These are phyloP conservation scores for Secale cereale DNA, from an alignment of 176 grass and related monocot genomes.

Conservation along the genomic window DNA sequence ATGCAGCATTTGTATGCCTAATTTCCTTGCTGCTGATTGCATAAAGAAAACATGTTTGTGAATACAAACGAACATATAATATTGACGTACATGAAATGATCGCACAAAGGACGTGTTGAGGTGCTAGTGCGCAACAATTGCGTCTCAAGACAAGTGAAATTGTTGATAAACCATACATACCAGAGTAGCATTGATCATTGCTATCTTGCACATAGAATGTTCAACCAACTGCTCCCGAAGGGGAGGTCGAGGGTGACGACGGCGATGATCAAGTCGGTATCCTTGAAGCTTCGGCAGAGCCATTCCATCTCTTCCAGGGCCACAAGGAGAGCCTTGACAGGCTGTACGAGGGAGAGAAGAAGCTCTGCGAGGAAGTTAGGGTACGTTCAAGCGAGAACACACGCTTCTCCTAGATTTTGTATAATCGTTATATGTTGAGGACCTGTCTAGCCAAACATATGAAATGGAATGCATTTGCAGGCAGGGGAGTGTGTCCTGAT, in stretches of 20 bases:
- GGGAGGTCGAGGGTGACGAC: not conserved
- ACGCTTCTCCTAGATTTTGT: not conserved
- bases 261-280: constrained; percentile 27
- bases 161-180: too few species aligned
- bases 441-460: not conserved
- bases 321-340: constrained; percentile 72
- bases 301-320: constrained; percentile 67
- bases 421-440: not conserved
- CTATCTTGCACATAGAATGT: constrained; percentile 32
- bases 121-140: too few species aligned
- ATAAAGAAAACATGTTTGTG: too few species aligned
- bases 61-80: too few species aligned
- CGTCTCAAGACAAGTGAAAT: too few species aligned
- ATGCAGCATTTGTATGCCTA: too few species aligned
- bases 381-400: constrained; percentile 14
- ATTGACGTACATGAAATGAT: too few species aligned
- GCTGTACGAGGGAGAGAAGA: constrained; percentile 89
- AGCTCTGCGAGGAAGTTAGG: constrained; percentile 80
- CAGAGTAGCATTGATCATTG: constrained; percentile 5
- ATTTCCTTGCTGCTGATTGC: too few species aligned
- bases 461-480: constrained; percentile 12
- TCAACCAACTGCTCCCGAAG: constrained; percentile 23
- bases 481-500: constrained; percentile 56
- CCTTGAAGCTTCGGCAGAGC: constrained; percentile 48
- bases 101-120: too few species aligned